These are phyloP conservation scores for Amphicarpaea edgeworthii DNA, from an alignment of 306 rosid species.

Conservation along the genomic window DNA sequence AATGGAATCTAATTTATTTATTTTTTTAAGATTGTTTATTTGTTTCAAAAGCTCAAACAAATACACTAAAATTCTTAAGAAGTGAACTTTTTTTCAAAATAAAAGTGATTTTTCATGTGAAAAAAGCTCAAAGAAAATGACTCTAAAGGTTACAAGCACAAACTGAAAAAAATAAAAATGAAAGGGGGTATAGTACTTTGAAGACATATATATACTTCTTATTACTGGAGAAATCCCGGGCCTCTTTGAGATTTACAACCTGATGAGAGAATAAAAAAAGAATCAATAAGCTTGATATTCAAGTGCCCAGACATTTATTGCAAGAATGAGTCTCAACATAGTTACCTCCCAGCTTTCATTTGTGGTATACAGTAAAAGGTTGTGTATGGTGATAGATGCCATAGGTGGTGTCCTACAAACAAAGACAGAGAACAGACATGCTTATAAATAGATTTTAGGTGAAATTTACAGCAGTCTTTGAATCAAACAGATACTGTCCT, in stretches of 20 bases:
- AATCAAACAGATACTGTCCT: slow-evolving; percentile 31
- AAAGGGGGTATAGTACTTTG: slow-evolving; percentile 71
- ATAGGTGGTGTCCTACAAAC: slow-evolving; percentile 84
- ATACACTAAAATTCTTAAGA: background rate
- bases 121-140: background rate
- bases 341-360: slow-evolving; percentile 93
- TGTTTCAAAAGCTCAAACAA: background rate
- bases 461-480: slow-evolving; percentile 9
- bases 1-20: background rate
- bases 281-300: slow-evolving; percentile 40
- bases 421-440: slow-evolving; percentile 41
- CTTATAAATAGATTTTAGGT: slow-evolving; percentile 17
- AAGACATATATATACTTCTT: slow-evolving; percentile 86
- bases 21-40: background rate
- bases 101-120: background rate
- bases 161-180: slow-evolving; percentile 19
- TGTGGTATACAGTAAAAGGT: slow-evolving; percentile 83
- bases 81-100: background rate
- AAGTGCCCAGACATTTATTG: slow-evolving; percentile 17
- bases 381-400: slow-evolving; percentile 90
- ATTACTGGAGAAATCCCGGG: slow-evolving; percentile 82
- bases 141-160: background rate
- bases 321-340: slow-evolving; percentile 32
- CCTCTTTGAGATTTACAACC: slow-evolving; percentile 98
- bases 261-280: slow-evolving; percentile 37